These are phyloP conservation scores for Rhodotorula sphaerocarpa DNA, from an alignment of 768 basidiomycete genomes.

Conservation along the genomic window DNA sequence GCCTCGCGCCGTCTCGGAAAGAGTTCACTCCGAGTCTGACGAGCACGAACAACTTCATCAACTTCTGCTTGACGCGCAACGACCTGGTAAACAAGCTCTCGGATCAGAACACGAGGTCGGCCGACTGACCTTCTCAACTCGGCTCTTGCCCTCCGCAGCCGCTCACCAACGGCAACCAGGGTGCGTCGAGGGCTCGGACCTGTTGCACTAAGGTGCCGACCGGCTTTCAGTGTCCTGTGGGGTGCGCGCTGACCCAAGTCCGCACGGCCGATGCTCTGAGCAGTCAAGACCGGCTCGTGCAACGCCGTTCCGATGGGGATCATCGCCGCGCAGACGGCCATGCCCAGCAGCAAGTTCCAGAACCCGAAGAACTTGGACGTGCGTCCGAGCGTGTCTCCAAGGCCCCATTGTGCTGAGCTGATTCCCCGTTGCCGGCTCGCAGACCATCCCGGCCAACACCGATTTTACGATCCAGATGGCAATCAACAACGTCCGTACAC, in stretches of 20 bases:
- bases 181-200: neutral
- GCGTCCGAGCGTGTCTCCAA: constrained; percentile 20
- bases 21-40: constrained; percentile 46
- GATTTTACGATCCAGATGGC: constrained; percentile 53
- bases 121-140: neutral
- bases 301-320: constrained; percentile 56
- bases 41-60: constrained; percentile 57
- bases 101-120: no score
- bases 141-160: constrained; percentile 73
- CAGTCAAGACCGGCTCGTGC: constrained; percentile 49
- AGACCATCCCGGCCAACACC: constrained; percentile 47
- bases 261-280: neutral
- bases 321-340: constrained; percentile 50
- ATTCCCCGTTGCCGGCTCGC: accelerated
- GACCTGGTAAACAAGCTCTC: no score
- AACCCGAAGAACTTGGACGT: constrained; percentile 47
- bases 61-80: constrained; percentile 50
- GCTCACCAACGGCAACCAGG: constrained; percentile 40
- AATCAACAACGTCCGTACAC: constrained; percentile 42
- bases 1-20: neutral
- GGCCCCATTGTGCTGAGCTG: neutral
- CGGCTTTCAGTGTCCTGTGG: no score
- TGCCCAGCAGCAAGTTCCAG: constrained; percentile 51
- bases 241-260: neutral
- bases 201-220: no score